These are phyloP conservation scores for Tephrocybe sp. DNA, from an alignment of 768 basidiomycete species.

Conservation along the genomic window DNA sequence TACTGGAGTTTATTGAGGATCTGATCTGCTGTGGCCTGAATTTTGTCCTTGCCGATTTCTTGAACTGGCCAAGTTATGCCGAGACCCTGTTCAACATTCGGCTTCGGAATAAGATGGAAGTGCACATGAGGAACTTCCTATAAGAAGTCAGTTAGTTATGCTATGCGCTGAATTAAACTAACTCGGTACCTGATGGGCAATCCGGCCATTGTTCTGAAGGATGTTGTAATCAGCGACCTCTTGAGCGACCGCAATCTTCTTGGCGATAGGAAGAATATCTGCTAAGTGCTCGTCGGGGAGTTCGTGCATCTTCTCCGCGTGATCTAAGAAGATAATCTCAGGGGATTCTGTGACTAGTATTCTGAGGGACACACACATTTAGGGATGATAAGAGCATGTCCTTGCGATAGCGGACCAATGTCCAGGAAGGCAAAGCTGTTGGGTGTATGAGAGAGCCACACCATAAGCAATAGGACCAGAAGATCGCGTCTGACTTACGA, in stretches of 20 bases:
- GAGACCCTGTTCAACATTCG: no score
- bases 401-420: slow-evolving; percentile 85
- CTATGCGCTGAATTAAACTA: no score
- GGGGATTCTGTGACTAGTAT: no score
- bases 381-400: slow-evolving; percentile 90
- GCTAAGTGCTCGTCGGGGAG: slow-evolving; percentile 81
- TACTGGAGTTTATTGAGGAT: no score
- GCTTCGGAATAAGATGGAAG: no score
- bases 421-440: slow-evolving; percentile 86
- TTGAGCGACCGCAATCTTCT: slow-evolving; percentile 82
- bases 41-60: no score
- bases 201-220: slow-evolving; percentile 59
- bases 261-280: slow-evolving; percentile 77
- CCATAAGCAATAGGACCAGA: background rate
- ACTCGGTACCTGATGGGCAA: slow-evolving; percentile 51
- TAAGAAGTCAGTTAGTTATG: background rate
- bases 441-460: background rate
- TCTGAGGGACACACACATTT: slow-evolving; percentile 76
- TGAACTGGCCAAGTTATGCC: no score
- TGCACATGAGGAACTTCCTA: no score
- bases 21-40: no score
- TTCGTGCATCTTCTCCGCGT: slow-evolving; percentile 82
- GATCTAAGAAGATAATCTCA: slow-evolving; percentile 49
- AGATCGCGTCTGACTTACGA: slow-evolving; percentile 43
- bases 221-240: slow-evolving; percentile 83